Base-by-base conservation (phyloP, 805 yeast genomes). In the Candida tammaniensis region DNA sequence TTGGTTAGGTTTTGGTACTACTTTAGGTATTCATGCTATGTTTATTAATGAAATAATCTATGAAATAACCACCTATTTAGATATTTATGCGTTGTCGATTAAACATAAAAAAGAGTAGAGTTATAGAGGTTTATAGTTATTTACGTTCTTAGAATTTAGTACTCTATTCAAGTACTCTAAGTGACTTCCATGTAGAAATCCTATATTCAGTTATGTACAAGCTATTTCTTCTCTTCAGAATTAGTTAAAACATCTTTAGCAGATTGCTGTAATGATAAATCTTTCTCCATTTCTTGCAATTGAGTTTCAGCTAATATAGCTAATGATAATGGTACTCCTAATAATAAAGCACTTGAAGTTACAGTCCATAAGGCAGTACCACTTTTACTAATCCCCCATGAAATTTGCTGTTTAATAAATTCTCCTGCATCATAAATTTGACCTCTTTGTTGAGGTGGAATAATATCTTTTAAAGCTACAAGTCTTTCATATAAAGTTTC, bases 281-380 rank as follows among this genome's bases (percentile, higher is more conserved):
- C 93, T 70, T 85, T 87, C 71, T 89, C 97, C 82, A 86, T 76
- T 68, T 89, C 97, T 57, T 82, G 79, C 59, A 89, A 76, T 70
- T 91, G 97, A 58, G 88, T 94, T 69, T 91, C 97, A 41, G 88
- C 80, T 52, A 93, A 72, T 50, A 93, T 85, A 34, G 96, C 82
- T 51, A 93, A 71, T 7, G 96, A 81, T 50, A 86, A 74, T 45
- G 99, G 99, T 30, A 88, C 95, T 58, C 96, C 97, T 51, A 93
- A 70, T 43, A 93, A 74, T 51, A 93, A 68, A 26, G 86, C 80
- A 26, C 93, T 76, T 9, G 98, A 81, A 9, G 96, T 80, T 38
- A 86, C 46, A 42, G 83, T 74, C 98, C 98, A 93, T 47, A 89
- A 72, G 24, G 84, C 68, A 48, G 75, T 74, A 42, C 96, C 96